These are phyloP conservation scores for Choricystis sp. DNA, from an alignment of 139 green algal species.

Conservation along the genomic window DNA sequence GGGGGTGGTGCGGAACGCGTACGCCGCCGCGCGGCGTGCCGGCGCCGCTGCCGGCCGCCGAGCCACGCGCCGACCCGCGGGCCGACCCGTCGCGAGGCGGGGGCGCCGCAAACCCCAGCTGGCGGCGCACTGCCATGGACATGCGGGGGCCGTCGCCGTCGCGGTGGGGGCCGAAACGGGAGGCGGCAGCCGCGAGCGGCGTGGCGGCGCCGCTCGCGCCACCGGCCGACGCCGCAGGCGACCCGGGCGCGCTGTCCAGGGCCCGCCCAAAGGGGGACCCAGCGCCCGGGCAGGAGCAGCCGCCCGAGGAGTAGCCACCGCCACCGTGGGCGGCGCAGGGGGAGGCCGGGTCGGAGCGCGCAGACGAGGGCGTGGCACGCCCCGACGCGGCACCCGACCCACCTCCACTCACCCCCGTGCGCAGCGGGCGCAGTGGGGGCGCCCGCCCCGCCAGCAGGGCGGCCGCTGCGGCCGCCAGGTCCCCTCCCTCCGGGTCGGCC, in stretches of 20 bases:
- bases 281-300: no score
- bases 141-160: constrained; percentile 4
- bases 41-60: no score
- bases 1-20: neutral
- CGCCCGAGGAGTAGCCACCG: no score
- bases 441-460: neutral
- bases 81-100: neutral
- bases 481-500: neutral
- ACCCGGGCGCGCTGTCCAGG: no score
- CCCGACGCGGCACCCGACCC: no score
- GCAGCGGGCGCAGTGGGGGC: neutral
- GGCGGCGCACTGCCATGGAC: constrained; percentile 8
- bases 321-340: neutral
- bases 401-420: neutral
- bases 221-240: no score
- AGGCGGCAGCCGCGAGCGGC: neutral
- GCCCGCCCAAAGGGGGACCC: no score
- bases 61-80: no score
- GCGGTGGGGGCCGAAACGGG: no score
- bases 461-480: neutral
- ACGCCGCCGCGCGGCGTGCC: no score
- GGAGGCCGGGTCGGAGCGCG: neutral
- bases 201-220: neutral
- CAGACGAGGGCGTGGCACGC: no score
- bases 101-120: constrained; percentile 2